A percentile compares a stretch with the other conserved stretches of the same genome.
phyloP scores from a whole-genome alignment of 306 rosid genomes.

The Canavalia gladiata region DNA sequence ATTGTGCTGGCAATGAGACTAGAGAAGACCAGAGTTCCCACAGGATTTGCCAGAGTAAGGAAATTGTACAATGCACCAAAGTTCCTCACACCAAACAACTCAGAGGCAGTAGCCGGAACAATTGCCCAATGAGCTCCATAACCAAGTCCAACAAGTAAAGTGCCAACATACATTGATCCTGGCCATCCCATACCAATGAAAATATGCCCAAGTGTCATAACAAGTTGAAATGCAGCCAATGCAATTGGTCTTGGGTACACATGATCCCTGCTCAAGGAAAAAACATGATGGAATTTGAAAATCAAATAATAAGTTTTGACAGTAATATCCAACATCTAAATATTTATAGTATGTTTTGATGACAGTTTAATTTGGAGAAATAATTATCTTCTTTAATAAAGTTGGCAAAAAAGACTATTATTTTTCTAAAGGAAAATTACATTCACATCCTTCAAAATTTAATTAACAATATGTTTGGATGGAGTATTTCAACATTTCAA shows the following conservation, averaged over 20 bases:
- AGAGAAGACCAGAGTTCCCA: constrained; percentile 82
- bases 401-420: no score
- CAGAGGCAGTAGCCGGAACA: constrained; percentile 96
- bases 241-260: constrained; percentile 84
- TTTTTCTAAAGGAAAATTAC: no score
- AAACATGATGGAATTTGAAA: constrained; percentile 40
- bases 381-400: no score
- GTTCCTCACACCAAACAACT: constrained; percentile 87
- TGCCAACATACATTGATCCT: constrained; percentile 83
- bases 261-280: constrained; percentile 67
- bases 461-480: no score
- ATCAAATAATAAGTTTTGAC: background rate
- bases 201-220: constrained; percentile 81
- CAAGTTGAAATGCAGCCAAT: constrained; percentile 81
- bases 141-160: constrained; percentile 83
- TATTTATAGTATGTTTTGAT: background rate
- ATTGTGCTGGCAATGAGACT: constrained; percentile 82
- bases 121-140: constrained; percentile 98
- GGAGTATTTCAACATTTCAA: no score
- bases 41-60: constrained; percentile 84
- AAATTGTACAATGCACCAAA: constrained; percentile 95
- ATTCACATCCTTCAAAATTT: no score
- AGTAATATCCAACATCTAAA: background rate
- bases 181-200: constrained; percentile 89
- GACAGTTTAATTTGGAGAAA: no score